phyloP scores from a whole-genome alignment of 805 yeast genomes.

The Metschnikowia orientalis region DNA sequence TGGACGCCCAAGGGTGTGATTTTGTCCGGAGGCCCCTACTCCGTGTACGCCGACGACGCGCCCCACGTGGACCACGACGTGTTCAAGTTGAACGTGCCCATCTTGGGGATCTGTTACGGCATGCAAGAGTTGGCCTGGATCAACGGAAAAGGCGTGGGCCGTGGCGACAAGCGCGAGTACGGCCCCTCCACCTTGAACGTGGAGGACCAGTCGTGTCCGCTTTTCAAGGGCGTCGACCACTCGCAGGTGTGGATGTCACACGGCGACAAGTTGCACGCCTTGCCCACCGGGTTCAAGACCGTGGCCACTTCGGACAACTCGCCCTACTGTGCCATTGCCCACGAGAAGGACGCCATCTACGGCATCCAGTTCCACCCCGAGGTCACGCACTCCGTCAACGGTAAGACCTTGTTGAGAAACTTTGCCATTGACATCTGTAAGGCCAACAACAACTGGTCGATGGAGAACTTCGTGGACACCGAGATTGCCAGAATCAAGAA shows the following conservation, averaged over 20 bases:
- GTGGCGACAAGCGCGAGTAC: slow-evolving; percentile 97
- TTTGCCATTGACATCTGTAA: slow-evolving; percentile 90
- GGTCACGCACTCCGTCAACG: slow-evolving; percentile 92
- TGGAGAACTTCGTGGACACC: slow-evolving; percentile 96
- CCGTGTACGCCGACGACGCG: slow-evolving; percentile 91
- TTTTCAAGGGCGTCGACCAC: slow-evolving; percentile 86
- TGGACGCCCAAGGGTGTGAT: slow-evolving; percentile 98
- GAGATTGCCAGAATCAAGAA: slow-evolving; percentile 90
- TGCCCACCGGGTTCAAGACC: slow-evolving; percentile 83
- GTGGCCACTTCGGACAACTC: slow-evolving; percentile 93
- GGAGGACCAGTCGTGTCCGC: slow-evolving; percentile 57
- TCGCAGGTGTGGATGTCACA: slow-evolving; percentile 99
- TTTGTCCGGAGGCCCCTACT: slow-evolving; percentile 95
- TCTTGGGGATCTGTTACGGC: slow-evolving; percentile 97
- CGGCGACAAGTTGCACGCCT: slow-evolving; percentile 88
- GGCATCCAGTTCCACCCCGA: slow-evolving; percentile 99
- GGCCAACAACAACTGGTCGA: slow-evolving; percentile 89
- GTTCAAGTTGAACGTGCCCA: slow-evolving; percentile 87
- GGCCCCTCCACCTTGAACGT: slow-evolving; percentile 92
- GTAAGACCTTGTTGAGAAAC: slow-evolving; percentile 81
- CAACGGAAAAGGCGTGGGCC: slow-evolving; percentile 86
- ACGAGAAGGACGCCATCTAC: slow-evolving; percentile 66
- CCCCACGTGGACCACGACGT: slow-evolving; percentile 97
- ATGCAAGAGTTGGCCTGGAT: slow-evolving; percentile 99
- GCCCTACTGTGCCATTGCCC: slow-evolving; percentile 90